These are phyloP conservation scores for Globisporangium emineosum DNA, from an alignment of 352 stramenopile genomes.

Conservation along the genomic window DNA sequence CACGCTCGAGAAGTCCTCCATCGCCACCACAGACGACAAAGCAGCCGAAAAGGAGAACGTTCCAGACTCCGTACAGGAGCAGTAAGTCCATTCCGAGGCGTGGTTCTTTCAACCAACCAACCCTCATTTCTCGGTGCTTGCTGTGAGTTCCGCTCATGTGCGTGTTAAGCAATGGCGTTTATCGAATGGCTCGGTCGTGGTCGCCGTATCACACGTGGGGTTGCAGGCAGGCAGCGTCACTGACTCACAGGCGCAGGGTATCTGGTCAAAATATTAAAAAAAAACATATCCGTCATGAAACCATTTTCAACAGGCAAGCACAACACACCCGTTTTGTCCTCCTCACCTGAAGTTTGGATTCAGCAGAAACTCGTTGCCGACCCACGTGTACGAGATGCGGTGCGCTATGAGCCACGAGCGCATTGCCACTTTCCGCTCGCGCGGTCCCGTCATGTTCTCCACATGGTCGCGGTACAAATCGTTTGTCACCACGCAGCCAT, in stretches of 20 bases:
- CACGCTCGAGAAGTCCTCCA: conserved; percentile 24
- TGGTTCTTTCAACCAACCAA: neutral
- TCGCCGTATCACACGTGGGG: no score
- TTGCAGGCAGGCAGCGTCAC: neutral
- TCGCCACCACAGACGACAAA: neutral
- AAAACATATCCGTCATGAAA: no score
- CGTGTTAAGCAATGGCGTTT: neutral
- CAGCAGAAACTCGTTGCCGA: conserved; percentile 84
- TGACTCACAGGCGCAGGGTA: neutral
- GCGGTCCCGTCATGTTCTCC: conserved; percentile 54
- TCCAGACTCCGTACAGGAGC: neutral
- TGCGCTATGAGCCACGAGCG: conserved; percentile 64
- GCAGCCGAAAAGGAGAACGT: neutral
- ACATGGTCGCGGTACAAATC: conserved; percentile 87
- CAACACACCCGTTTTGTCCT: neutral
- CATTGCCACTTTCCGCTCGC: conserved; percentile 58
- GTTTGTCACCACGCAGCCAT: conserved; percentile 85
- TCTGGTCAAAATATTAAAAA: no score
- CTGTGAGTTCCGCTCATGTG: neutral
- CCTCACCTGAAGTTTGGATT: conserved; percentile 80
- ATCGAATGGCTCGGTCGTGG: no score
- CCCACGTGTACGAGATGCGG: conserved; percentile 86
- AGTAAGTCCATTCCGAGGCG: neutral
- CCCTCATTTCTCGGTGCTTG: neutral
- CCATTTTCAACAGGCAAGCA: neutral